Evolutionary conservation across 805 yeast genomes (phyloP).

Genomic region (Saitoella complicata): DNA sequence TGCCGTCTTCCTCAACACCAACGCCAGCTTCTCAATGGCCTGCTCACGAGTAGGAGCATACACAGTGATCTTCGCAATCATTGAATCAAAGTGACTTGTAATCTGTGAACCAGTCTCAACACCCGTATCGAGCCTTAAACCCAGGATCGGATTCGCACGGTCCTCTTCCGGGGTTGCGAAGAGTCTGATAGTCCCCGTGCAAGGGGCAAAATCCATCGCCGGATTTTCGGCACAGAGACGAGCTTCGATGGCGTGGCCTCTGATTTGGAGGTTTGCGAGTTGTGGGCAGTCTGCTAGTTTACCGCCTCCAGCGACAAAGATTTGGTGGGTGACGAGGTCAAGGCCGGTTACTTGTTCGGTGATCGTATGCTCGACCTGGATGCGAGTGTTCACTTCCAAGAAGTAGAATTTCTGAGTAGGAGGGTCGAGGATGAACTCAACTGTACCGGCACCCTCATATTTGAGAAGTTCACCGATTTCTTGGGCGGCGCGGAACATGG

Average conservation of each 20-base stretch:
- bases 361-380: constrained; percentile 95
- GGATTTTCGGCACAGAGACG: constrained; percentile 95
- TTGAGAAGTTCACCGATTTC: constrained; percentile 66
- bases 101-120: constrained; percentile 71
- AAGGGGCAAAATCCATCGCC: constrained; percentile 82
- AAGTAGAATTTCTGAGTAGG: constrained; percentile 80
- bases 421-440: constrained; percentile 85
- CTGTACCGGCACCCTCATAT: constrained; percentile 95
- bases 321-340: constrained; percentile 84
- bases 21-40: constrained; percentile 55
- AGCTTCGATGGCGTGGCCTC: constrained; percentile 94
- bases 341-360: constrained; percentile 91
- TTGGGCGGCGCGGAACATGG: constrained; percentile 73
- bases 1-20: not conserved
- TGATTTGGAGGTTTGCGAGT: constrained; percentile 9
- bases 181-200: constrained; percentile 85
- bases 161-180: constrained; percentile 66
- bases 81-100: constrained; percentile 85
- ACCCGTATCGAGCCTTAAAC: constrained; percentile 90
- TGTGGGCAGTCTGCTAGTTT: too few species aligned
- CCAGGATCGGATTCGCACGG: not conserved
- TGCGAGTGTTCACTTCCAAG: constrained; percentile 87
- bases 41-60: constrained; percentile 81
- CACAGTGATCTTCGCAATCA: constrained; percentile 89
- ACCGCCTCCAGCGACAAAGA: constrained; percentile 30